phyloP scores from a whole-genome alignment of 208 protist genomes.

The Crithidia expoeki region DNA sequence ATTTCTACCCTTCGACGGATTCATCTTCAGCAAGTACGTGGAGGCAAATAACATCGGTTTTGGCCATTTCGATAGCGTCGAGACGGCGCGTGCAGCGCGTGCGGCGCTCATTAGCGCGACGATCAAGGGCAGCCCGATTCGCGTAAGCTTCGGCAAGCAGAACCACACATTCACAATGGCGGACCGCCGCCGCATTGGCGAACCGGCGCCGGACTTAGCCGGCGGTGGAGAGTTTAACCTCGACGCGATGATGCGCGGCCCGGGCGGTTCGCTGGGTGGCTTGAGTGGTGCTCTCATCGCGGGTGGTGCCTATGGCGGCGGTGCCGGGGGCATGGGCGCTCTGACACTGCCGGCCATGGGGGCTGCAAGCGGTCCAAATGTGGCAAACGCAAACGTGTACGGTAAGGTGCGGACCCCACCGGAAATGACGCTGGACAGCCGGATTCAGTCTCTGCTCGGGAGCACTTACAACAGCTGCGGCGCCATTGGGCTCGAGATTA shows the following conservation, averaged over 20 bases:
- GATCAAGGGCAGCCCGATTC: constrained; percentile 70
- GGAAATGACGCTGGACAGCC: constrained; percentile 67
- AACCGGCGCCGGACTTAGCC: constrained; percentile 6
- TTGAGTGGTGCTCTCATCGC: constrained; percentile 43
- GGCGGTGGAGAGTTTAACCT: constrained; percentile 38
- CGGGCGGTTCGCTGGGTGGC: constrained; percentile 33
- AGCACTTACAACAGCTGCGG: constrained; percentile 79
- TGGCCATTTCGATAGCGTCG: constrained; percentile 82
- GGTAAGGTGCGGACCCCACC: constrained; percentile 57
- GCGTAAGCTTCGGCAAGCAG: constrained; percentile 83
- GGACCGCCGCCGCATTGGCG: constrained; percentile 48
- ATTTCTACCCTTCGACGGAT: constrained; percentile 79
- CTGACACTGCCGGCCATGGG: constrained; percentile 69
- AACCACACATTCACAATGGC: constrained; percentile 80
- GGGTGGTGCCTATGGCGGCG: constrained; percentile 27
- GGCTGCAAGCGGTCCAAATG: constrained; percentile 28
- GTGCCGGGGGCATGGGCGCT: constrained; percentile 18
- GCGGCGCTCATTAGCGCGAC: constrained; percentile 54
- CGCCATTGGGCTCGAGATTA: constrained; percentile 58
- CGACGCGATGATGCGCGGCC: constrained; percentile 51
- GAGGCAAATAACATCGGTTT: constrained; percentile 72
- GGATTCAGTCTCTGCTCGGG: constrained; percentile 69
- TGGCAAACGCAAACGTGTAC: constrained; percentile 38
- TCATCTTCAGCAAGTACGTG: constrained; percentile 84
- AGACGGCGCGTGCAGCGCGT: constrained; percentile 64